A percentile compares a stretch with the other conserved stretches of the same genome.
phyloP scores from a whole-genome alignment of 78 protist species.

The Monocercomonoides exilis region DNA sequence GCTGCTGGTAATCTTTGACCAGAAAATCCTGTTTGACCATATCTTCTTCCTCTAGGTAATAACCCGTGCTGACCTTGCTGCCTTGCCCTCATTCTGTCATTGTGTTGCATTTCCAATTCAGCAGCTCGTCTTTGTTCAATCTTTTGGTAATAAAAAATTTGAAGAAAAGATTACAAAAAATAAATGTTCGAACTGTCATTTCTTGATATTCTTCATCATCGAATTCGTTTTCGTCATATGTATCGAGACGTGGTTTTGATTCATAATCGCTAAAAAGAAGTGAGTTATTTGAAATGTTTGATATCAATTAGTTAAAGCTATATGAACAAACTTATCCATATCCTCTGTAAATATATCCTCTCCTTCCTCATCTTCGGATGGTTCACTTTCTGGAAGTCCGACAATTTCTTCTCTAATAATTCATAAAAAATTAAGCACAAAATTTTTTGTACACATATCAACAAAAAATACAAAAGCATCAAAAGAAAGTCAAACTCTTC shows the following conservation, averaged over 20 bases:
- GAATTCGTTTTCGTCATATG: background rate
- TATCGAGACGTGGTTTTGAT: background rate
- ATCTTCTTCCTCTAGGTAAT: background rate
- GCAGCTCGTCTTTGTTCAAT: too few relatives aligned
- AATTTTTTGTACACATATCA: too few relatives aligned
- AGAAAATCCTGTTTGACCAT: too few relatives aligned
- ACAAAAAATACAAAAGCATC: too few relatives aligned
- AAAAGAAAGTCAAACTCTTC: too few relatives aligned
- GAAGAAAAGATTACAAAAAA: background rate
- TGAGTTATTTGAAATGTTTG: background rate
- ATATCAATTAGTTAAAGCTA: background rate
- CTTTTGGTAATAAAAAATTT: background rate
- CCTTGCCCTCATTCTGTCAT: background rate
- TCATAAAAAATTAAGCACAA: too few relatives aligned
- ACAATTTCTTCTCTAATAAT: too few relatives aligned
- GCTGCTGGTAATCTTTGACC: too few relatives aligned
- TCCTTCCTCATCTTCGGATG: background rate
- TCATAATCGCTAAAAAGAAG: background rate
- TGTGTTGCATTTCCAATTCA: background rate
- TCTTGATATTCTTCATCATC: background rate
- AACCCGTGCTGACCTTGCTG: background rate
- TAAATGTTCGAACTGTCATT: background rate
- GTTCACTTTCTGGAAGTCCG: background rate
- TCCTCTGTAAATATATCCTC: background rate
- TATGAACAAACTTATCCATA: slow-evolving; percentile 1